Evolutionary conservation across 257 asterid species (phyloP).

Genomic region (Fraxinus quadrangulata): DNA sequence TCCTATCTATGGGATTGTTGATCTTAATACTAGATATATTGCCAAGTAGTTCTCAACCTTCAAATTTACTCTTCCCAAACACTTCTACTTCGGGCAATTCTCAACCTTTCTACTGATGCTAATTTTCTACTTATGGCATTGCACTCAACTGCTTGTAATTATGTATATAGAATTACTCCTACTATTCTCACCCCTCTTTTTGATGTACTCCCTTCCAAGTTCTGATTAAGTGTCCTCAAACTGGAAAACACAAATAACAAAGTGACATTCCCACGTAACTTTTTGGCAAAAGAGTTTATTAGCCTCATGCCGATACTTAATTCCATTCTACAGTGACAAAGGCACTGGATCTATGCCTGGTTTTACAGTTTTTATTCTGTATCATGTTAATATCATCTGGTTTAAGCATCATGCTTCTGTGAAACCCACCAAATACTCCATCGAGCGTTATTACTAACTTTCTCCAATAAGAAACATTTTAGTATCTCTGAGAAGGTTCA

Average conservation of each 20-base stretch:
- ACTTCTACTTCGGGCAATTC: not conserved
- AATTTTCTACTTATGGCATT: not conserved
- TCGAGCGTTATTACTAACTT: slow-evolving; percentile 2
- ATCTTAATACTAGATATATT: not conserved
- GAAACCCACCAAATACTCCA: not conserved
- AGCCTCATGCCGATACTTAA: not conserved
- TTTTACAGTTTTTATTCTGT: not conserved
- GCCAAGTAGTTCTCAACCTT: not conserved
- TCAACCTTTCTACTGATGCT: not conserved
- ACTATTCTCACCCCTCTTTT: not conserved
- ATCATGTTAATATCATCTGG: not conserved
- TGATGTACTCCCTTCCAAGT: not conserved
- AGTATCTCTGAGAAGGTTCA: slow-evolving; percentile 12
- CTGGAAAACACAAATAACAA: not conserved
- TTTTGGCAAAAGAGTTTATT: not conserved
- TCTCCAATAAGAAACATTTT: slow-evolving; percentile 11
- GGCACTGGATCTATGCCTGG: not conserved
- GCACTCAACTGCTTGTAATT: too few species aligned
- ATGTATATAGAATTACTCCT: not conserved
- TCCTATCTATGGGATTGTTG: not conserved
- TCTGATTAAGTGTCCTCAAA: not conserved
- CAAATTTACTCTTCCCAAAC: not conserved
- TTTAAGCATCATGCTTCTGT: not conserved
- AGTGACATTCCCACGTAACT: not conserved
- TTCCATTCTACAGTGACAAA: not conserved